Conservation (phyloP, 2,329 filamentous ascomycete genomes). For the Mycosphaerella sp. region DNA sequence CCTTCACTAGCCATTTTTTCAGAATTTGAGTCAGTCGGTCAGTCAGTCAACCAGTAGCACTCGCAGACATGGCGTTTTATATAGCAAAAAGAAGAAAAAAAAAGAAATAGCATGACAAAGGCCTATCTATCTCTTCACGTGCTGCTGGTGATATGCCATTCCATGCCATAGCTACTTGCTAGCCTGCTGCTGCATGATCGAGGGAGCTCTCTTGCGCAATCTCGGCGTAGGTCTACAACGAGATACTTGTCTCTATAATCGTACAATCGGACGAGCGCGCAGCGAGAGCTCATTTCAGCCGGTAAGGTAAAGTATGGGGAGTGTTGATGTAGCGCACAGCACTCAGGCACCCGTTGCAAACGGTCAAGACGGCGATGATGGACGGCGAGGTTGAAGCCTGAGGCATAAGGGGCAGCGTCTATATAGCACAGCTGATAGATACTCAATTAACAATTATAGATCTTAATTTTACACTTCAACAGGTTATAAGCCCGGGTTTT, state of each 20-base stretch:
- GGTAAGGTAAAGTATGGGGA: neutral
- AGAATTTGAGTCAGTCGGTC: neutral
- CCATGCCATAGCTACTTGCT: neutral
- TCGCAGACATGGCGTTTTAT: neutral
- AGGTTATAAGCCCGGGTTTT: too few species aligned
- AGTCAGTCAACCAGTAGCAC: neutral
- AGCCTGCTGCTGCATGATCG: neutral
- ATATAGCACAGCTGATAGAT: too few species aligned
- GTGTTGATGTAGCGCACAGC: too few species aligned
- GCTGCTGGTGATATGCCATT: too few species aligned
- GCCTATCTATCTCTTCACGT: neutral
- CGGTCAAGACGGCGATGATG: too few species aligned
- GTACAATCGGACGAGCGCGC: neutral
- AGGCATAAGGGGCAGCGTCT: too few species aligned
- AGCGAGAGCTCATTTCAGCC: neutral
- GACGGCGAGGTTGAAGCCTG: too few species aligned
- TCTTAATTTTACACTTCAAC: too few species aligned
- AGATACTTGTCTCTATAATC: neutral
- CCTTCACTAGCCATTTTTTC: neutral
- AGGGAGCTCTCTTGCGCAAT: neutral
- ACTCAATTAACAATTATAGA: too few species aligned
- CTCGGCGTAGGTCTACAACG: neutral
- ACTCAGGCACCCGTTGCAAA: too few species aligned
- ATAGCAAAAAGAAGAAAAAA: too few species aligned
- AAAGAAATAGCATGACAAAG: neutral